phyloP scores from a whole-genome alignment of 331 rosid genomes.

The Quercus tomentella region DNA sequence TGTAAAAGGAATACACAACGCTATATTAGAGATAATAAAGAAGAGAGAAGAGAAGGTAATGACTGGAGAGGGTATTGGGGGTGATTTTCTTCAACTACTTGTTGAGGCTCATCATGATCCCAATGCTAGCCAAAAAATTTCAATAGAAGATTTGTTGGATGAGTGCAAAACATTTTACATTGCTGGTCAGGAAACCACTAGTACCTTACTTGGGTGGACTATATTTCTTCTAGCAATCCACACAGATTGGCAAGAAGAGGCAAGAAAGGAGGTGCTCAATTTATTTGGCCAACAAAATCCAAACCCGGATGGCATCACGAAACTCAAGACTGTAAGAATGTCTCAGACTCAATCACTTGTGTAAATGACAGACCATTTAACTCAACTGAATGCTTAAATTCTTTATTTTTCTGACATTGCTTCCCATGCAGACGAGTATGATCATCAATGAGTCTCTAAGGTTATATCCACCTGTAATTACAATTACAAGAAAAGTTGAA shows the following conservation, averaged over 20 bases:
- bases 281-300: no score
- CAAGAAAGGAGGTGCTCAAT: no score
- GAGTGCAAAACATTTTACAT: constrained; percentile 37
- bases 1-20: neutral
- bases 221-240: constrained; percentile 22
- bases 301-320: no score
- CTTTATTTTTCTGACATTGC: no score
- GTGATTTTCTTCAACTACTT: constrained; percentile 32
- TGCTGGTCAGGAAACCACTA: constrained; percentile 43
- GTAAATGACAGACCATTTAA: no score
- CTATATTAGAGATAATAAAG: constrained; percentile 9
- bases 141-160: constrained; percentile 22
- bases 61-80: constrained; percentile 22
- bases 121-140: constrained; percentile 10
- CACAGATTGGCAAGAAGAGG: neutral
- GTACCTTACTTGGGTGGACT: constrained; percentile 24
- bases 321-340: no score
- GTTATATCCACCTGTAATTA: no score
- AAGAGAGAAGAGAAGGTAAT: constrained; percentile 23
- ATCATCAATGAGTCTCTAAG: no score
- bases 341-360: no score
- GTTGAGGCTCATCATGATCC: constrained; percentile 25
- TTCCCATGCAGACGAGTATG: no score
- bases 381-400: no score
- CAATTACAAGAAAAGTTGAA: neutral